Evolutionary conservation across 257 asterid species (phyloP).

Genomic region (Nicotiana sylvestris): DNA sequence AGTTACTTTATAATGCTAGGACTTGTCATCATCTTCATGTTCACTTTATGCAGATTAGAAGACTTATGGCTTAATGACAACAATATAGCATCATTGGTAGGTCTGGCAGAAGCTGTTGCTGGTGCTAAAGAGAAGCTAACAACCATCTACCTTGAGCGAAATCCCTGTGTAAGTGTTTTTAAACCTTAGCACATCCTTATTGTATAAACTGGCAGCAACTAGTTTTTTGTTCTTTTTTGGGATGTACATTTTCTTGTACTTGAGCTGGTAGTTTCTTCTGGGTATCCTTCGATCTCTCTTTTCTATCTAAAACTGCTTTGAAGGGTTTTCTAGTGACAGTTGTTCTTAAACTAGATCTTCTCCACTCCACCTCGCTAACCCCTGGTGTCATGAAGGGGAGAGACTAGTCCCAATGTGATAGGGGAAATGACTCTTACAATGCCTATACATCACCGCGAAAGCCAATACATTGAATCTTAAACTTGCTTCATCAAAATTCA

Average conservation of each 20-base stretch:
- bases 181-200: background rate
- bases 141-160: constrained; percentile 92
- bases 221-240: background rate
- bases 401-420: background rate
- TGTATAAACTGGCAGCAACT: background rate
- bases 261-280: background rate
- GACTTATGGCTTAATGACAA: constrained; percentile 98
- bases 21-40: constrained; percentile 8
- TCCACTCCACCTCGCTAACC: background rate
- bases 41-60: constrained; percentile 56
- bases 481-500: background rate
- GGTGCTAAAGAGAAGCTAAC: constrained; percentile 69
- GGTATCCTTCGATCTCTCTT: background rate
- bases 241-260: background rate
- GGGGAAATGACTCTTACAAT: background rate
- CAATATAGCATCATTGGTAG: constrained; percentile 62
- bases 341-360: background rate
- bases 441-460: background rate
- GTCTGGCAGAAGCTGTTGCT: constrained; percentile 63
- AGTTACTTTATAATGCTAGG: background rate
- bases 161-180: constrained; percentile 72
- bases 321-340: background rate
- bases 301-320: background rate
- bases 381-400: background rate
- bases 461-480: background rate